phyloP scores from a whole-genome alignment of 2,329 filamentous ascomycete species.

The Exophiala oligosperma region DNA sequence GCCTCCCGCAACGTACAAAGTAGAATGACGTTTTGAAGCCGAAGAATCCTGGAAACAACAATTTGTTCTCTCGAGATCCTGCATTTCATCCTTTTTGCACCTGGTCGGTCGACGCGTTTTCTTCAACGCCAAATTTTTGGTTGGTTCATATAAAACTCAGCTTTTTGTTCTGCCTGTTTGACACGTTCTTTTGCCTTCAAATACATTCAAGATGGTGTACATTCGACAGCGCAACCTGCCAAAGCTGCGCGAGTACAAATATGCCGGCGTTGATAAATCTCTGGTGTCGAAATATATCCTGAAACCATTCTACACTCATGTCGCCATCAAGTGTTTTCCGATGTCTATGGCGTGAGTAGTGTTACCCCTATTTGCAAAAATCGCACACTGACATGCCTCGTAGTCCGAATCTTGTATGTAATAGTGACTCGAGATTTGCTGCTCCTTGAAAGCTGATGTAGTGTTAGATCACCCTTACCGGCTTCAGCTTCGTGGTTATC shows the following conservation, averaged over 20 bases:
- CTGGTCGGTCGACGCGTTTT: neutral
- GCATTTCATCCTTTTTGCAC: neutral
- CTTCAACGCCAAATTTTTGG: neutral
- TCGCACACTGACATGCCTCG: conserved; percentile 10
- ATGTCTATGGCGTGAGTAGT: conserved; percentile 80
- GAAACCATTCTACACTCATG: conserved; percentile 95
- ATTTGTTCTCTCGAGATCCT: neutral
- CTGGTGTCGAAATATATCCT: conserved; percentile 88
- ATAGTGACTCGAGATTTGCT: neutral
- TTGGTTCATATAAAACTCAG: neutral
- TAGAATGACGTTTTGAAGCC: neutral
- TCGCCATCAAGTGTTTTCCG: conserved; percentile 92
- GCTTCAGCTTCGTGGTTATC: conserved; percentile 83
- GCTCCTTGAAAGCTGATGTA: neutral
- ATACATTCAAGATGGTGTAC: conserved; percentile 71
- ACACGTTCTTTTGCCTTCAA: neutral
- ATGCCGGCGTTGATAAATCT: conserved; percentile 87
- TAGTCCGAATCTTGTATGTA: conserved; percentile 56
- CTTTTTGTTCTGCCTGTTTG: conserved; percentile 1
- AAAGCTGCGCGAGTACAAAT: conserved; percentile 92
- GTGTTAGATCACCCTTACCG: conserved; percentile 75
- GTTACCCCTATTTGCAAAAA: conserved; percentile 9
- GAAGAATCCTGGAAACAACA: neutral
- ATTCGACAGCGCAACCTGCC: conserved; percentile 88
- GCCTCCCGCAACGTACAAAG: neutral